Evolutionary conservation across 2,329 filamentous ascomycete species (phyloP), one percentile per base, ranked within the genome.

Genomic region (Pestalotiopsis sp.): DNA sequence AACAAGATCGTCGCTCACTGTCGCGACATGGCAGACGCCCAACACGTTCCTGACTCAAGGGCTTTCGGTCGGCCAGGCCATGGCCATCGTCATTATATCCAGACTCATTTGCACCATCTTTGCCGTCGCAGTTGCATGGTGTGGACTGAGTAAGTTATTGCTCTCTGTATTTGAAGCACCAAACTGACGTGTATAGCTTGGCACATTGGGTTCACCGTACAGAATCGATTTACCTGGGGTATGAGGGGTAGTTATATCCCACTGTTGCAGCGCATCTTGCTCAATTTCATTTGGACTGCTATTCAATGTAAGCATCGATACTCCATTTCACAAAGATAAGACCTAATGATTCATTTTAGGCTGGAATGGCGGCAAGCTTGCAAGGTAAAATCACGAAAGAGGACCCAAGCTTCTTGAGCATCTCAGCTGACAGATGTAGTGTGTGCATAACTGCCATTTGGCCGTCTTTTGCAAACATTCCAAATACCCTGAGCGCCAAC

Each of bases 271-370:
- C 79, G 84, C 1, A 80, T 83, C 36, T 62, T 85, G 67, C 76
- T 86, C 9, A 84, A 84, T 71, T 84, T 85, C 65, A 83, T 85
- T 36, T 86, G 83, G 83, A 82, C 78, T 41, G 80, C 82, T 7
- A 75, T 83, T 1, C 82, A 84, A 71, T 83, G 80, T 71, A 62
- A 64, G 68, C 11, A 1, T 31, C 4, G 2, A 25, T 25, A 12
- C 36, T 39, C n/a, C 17, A 13, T 5, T 31, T 20, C 20, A 12
- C 11, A 3, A 3, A 14, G 14, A 31, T 0, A 49, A 49, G 1
- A 45, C 27, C 58, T 36, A 64, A 5, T 3, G 56, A 64, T 11
- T 64, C 59, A 25, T 52, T 68, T 3, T 68, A 73, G 61, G 71
- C 69, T 79, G 77, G 77, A 78, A 77, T 64, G 77, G 77, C 27